Base-by-base conservation (phyloP, 2,329 filamentous ascomycete species). In the Fusarium concolor region DNA sequence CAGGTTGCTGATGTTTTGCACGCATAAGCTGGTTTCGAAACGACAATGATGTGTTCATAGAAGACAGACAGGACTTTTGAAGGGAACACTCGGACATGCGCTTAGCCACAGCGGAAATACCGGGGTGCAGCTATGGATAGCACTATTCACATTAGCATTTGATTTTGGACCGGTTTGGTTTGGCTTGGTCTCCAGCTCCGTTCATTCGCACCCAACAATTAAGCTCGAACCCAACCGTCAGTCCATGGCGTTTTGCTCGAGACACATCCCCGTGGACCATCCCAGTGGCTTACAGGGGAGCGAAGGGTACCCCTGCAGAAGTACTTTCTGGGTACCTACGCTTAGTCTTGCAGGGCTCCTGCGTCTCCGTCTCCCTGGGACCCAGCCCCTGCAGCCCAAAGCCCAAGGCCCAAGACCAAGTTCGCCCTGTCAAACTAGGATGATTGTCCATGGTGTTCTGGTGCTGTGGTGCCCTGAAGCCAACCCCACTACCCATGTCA, bases 351-450 rank as follows among this genome's bases (percentile, higher is more conserved):
- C 39, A 61, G 39, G 58, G 45, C 58, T 62, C 58, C 37, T 53
- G 57, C 53, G 63, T 56, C 56, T 70, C 69, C 62, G 56, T 60
- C 51, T 60, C 52, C 55, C 49, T 72, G 60, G 59, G 58, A 68
- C 59, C 60, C 46, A 62, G 47, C 52, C 68, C 64, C 56, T 62
- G 58, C 46, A 62, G 49, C 49, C 49, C 37, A 44, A 51, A 28
- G 35, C 58, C 29, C 55, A 57, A 49, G 53, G 31, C 56, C 56
- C 37, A 70, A 67, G 64, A 56, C 67, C 71, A 74, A 74, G 66
- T 67, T 70, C 72, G 70, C 71, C 71, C 70, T 74, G 71, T 74
- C 68, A 71, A 73, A 62, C 72, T 59, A 65, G 72, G 71, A 70
- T 72, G 29, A 12, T 10, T 65, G 61, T 56, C 61, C 57, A 56